Evolutionary conservation across 441 rosid genomes (phyloP).

Genomic region (Erodium chrysanthum): DNA sequence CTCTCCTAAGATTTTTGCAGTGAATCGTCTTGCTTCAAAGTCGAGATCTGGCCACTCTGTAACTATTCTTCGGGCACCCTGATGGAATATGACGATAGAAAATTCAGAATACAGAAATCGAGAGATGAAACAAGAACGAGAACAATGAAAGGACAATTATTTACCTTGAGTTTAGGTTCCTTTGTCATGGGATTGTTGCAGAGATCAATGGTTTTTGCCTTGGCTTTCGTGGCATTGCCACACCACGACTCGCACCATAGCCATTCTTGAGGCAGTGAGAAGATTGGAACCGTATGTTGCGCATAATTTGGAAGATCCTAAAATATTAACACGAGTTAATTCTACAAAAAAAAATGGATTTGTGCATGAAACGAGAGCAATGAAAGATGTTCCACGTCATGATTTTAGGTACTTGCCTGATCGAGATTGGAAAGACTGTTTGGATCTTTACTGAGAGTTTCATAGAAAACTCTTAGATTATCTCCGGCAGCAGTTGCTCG

Average conservation of each 20-base stretch:
- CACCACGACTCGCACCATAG: constrained; percentile 99
- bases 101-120: not conserved
- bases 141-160: not conserved
- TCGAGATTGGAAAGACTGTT: constrained; percentile 93
- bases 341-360: not conserved
- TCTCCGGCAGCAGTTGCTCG: constrained; percentile 97
- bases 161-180: constrained; percentile 95
- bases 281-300: constrained; percentile 84
- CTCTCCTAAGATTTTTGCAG: constrained; percentile 67
- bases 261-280: constrained; percentile 96
- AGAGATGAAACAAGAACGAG: no score
- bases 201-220: constrained; percentile 91
- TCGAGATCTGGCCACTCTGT: constrained; percentile 80
- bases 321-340: constrained; percentile 15
- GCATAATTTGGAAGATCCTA: constrained; percentile 99
- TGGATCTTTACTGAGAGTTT: constrained; percentile 98
- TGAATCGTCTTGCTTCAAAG: constrained; percentile 61
- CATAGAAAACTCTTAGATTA: constrained; percentile 87
- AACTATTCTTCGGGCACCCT: constrained; percentile 94
- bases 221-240: constrained; percentile 80
- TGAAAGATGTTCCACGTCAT: no score
- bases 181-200: constrained; percentile 99
- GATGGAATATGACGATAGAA: constrained; percentile 12
- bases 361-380: no score
- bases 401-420: constrained; percentile 40